phyloP scores from a whole-genome alignment of 2,329 filamentous ascomycete species.

The Tympanopsis confertula region DNA sequence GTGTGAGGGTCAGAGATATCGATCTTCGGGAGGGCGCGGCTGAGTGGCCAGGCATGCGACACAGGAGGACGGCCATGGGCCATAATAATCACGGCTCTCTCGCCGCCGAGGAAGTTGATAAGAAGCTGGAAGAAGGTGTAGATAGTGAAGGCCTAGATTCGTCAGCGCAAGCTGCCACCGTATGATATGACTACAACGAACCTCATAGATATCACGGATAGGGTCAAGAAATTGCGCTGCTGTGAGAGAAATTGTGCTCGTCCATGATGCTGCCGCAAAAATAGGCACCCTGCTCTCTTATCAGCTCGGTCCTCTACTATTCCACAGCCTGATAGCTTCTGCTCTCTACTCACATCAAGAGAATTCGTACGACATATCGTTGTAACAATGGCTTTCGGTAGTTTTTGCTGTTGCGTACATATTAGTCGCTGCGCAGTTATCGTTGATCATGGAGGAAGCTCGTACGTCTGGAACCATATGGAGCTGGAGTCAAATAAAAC shows the following conservation, averaged over 20 bases:
- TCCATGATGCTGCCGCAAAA: constrained; percentile 88
- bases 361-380: constrained; percentile 91
- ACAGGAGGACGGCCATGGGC: constrained; percentile 87
- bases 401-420: constrained; percentile 58
- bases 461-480: constrained; percentile 80
- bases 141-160: constrained; percentile 74
- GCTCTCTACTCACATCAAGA: constrained; percentile 62
- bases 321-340: neutral
- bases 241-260: constrained; percentile 74
- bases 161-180: neutral
- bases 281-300: constrained; percentile 66
- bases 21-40: constrained; percentile 71
- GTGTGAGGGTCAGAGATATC: constrained; percentile 97
- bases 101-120: constrained; percentile 92
- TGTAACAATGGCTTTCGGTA: constrained; percentile 95
- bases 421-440: constrained; percentile 8
- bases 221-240: constrained; percentile 84
- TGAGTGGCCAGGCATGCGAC: constrained; percentile 85
- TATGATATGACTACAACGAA: constrained; percentile 14
- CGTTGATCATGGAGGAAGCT: constrained; percentile 2
- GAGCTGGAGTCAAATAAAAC: constrained; percentile 41
- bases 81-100: constrained; percentile 90
- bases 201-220: constrained; percentile 90
- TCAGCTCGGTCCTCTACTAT: constrained; percentile 9
- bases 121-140: constrained; percentile 98